Conservation (phyloP, 495 filamentous ascomycete genomes). For the Evernia prunastri region DNA sequence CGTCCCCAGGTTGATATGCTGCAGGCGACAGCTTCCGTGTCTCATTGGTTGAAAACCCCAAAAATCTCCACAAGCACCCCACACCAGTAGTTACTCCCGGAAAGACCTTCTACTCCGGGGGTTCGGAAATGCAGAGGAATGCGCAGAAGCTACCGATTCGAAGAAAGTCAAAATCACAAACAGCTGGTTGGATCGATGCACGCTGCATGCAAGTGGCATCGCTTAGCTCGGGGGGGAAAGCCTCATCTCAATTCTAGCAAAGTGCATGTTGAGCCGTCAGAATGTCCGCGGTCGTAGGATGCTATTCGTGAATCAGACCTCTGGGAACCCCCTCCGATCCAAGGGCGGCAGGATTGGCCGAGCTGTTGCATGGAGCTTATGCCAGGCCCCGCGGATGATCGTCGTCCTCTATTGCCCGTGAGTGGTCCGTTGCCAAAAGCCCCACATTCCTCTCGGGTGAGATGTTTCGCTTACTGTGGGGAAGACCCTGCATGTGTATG, state of each 20-base stretch:
- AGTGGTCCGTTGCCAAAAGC: not conserved
- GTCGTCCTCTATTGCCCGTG: not conserved
- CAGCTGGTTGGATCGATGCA: not conserved
- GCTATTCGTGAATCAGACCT: not conserved
- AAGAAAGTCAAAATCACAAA: not conserved
- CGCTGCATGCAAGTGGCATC: not conserved
- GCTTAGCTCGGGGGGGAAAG: not conserved
- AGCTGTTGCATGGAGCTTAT: conserved; percentile 1
- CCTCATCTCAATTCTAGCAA: no score
- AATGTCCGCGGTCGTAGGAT: not conserved
- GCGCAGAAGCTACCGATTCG: not conserved
- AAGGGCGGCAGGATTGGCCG: not conserved
- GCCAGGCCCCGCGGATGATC: not conserved
- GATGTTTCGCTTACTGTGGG: not conserved
- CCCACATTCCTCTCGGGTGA: not conserved
- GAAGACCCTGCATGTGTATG: conserved; percentile 5
- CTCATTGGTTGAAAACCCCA: not conserved
- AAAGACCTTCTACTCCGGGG: no score
- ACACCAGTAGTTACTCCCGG: no score
- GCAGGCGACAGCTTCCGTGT: not conserved
- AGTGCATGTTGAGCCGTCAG: not conserved
- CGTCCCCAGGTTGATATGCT: not conserved
- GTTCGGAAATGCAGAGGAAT: not conserved
- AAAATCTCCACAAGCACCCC: no score
- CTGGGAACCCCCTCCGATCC: not conserved